Evolutionary conservation across 208 protist genomes (phyloP).

Genomic region (Leptomonas pyrrhocoris): DNA sequence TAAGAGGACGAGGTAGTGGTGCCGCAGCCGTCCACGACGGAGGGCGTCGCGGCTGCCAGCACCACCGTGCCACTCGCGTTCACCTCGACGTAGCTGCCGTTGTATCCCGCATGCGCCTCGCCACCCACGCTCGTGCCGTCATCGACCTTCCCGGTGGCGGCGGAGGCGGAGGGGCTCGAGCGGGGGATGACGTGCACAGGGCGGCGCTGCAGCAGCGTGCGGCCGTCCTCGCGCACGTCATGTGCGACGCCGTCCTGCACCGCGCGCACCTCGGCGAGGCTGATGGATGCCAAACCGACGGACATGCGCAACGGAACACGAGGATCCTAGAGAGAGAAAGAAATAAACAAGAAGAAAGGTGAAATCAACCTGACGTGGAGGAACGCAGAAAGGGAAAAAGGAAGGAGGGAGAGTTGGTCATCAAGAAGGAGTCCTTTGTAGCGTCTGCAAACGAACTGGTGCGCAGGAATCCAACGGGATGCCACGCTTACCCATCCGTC

Average conservation of each 20-base stretch:
- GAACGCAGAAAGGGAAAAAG: not conserved
- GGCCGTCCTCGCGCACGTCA: constrained; percentile 77
- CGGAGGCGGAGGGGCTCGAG: constrained; percentile 19
- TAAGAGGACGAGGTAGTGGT: not conserved
- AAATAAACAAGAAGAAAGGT: too few relatives aligned
- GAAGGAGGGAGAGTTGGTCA: not conserved
- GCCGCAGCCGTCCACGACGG: constrained; percentile 59
- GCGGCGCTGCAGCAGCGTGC: constrained; percentile 79
- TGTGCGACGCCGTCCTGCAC: constrained; percentile 75
- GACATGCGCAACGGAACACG: constrained; percentile 8
- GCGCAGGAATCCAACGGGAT: too few relatives aligned
- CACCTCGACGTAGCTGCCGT: constrained; percentile 69
- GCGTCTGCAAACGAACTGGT: too few relatives aligned
- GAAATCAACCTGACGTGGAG: too few relatives aligned
- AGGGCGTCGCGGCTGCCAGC: constrained; percentile 61
- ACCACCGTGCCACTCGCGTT: constrained; percentile 59
- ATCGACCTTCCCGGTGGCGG: not conserved
- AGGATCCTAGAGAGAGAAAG: too few relatives aligned
- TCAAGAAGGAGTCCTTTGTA: too few relatives aligned
- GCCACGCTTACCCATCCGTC: too few relatives aligned
- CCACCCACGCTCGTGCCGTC: constrained; percentile 5
- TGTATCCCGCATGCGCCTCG: constrained; percentile 41
- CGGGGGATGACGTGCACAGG: constrained; percentile 40
- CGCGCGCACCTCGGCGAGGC: constrained; percentile 64
- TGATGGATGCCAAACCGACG: constrained; percentile 39